Evolutionary conservation across 2,329 filamentous ascomycete species (phyloP).

Genomic region (Pyrenophora seminiperda): DNA sequence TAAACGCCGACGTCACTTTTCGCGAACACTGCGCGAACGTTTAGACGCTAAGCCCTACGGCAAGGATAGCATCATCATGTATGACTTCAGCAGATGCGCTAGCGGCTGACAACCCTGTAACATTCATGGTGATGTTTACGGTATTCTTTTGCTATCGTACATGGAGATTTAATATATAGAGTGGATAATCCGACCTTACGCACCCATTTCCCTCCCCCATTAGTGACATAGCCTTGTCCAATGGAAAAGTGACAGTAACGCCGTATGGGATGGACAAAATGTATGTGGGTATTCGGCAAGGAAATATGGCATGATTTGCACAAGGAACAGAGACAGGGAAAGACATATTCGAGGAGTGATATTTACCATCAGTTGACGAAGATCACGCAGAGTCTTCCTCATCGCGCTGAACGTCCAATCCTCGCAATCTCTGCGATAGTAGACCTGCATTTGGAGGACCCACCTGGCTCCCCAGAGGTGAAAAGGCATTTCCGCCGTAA

Average conservation of each 20-base stretch:
- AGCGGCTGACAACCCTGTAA: no score
- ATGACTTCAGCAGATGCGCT: no score
- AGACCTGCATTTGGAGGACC: constrained; percentile 71
- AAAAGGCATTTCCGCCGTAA: constrained; percentile 47
- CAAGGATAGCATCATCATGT: background rate
- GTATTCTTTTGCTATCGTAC: background rate
- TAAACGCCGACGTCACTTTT: constrained; percentile 33
- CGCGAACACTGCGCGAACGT: constrained; percentile 10
- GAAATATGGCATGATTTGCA: background rate
- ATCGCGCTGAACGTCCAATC: constrained; percentile 59
- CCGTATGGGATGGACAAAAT: background rate
- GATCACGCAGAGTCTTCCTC: constrained; percentile 10
- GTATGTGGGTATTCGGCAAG: constrained; percentile 4
- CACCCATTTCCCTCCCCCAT: no score
- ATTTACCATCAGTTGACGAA: background rate
- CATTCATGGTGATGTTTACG: no score
- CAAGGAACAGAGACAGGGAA: background rate
- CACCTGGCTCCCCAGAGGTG: constrained; percentile 40
- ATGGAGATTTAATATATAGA: background rate
- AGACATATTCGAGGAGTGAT: background rate
- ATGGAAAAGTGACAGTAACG: background rate
- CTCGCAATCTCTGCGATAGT: constrained; percentile 70
- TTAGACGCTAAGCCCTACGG: constrained; percentile 12
- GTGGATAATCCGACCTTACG: background rate
- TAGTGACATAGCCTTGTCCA: no score